phyloP scores from a whole-genome alignment of 2,329 filamentous ascomycete genomes.

The Fusarium sulawesiense region DNA sequence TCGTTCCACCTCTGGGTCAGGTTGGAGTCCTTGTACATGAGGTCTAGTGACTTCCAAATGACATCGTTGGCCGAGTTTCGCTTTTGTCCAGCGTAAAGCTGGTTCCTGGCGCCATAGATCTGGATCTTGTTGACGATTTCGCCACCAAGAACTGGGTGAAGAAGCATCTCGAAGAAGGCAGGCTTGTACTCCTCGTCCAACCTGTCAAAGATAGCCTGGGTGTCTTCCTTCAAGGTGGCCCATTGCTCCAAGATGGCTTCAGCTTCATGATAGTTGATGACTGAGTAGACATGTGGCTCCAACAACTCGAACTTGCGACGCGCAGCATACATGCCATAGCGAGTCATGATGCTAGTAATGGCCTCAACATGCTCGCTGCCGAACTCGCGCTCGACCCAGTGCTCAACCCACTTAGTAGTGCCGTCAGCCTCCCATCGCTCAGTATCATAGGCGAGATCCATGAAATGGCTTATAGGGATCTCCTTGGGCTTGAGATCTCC shows the following conservation, averaged over 20 bases:
- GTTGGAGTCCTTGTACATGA: constrained; percentile 37
- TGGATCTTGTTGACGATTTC: constrained; percentile 64
- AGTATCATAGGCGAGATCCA: constrained; percentile 68
- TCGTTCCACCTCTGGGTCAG: constrained; percentile 38
- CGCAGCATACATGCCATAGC: constrained; percentile 65
- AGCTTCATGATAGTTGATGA: constrained; percentile 70
- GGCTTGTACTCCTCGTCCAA: constrained; percentile 58
- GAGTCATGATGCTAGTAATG: constrained; percentile 57
- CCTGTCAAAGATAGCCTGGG: constrained; percentile 58
- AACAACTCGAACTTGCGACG: constrained; percentile 71
- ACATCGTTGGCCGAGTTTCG: constrained; percentile 64
- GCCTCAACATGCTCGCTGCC: constrained; percentile 56
- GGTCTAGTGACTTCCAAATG: constrained; percentile 31
- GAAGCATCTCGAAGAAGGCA: constrained; percentile 70
- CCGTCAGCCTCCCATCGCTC: constrained; percentile 50
- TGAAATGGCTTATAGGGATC: constrained; percentile 65
- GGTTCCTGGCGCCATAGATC: constrained; percentile 61
- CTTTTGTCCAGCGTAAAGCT: constrained; percentile 65
- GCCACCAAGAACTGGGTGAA: constrained; percentile 69
- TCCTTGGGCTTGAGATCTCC: constrained; percentile 71
- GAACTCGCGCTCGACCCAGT: constrained; percentile 65
- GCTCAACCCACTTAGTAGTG: constrained; percentile 54
- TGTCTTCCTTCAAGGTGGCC: constrained; percentile 59
- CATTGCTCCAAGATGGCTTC: constrained; percentile 65
- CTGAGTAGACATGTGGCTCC: constrained; percentile 65